phyloP scores from a whole-genome alignment of 345 rosid species.

The Eucalyptus melliodora region DNA sequence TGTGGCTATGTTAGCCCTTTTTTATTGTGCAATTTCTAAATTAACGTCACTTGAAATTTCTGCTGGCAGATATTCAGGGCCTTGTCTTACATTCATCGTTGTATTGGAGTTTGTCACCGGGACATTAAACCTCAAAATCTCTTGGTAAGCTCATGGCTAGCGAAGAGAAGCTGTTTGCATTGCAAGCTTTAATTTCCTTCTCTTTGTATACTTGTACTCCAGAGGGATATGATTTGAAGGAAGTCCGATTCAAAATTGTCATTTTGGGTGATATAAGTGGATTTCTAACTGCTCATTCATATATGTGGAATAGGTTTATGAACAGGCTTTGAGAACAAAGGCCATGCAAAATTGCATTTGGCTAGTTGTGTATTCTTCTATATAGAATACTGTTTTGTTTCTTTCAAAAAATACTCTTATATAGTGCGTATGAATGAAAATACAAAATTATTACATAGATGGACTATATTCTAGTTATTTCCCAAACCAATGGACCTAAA shows the following conservation, averaged over 20 bases:
- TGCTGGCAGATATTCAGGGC: conserved; percentile 76
- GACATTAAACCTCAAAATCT: conserved; percentile 98
- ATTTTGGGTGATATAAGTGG: neutral
- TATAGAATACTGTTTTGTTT: neutral
- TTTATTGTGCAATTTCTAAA: neutral
- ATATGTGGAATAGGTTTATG: neutral
- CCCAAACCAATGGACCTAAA: neutral
- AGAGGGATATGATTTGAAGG: neutral
- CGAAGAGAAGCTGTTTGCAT: neutral
- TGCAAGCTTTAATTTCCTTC: neutral
- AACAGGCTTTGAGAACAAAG: neutral
- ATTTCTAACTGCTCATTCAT: neutral
- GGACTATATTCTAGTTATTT: neutral
- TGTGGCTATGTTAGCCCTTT: neutral
- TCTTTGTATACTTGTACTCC: neutral
- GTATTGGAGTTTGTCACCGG: conserved; percentile 87
- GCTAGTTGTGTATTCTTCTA: neutral
- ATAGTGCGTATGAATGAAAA: neutral
- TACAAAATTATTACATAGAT: neutral
- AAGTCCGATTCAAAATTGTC: neutral
- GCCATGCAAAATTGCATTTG: neutral
- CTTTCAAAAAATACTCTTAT: neutral
- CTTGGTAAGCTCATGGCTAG: conserved; percentile 37
- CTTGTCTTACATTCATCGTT: conserved; percentile 77
- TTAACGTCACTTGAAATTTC: neutral